Conservation (phyloP, 331 rosid genomes). For the Acacia concinna region DNA sequence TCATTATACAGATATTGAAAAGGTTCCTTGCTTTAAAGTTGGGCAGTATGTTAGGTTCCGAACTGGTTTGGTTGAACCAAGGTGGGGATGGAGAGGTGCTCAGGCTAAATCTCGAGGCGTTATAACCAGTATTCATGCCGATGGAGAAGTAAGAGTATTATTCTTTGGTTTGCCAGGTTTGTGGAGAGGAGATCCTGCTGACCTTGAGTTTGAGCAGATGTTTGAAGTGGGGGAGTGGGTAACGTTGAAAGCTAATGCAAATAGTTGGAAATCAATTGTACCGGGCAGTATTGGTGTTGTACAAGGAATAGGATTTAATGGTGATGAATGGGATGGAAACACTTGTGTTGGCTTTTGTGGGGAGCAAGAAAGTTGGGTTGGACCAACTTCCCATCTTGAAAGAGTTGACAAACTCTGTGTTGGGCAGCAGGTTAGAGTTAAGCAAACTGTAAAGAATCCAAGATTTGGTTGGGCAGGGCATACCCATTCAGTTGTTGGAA, state of each 20-base stretch:
- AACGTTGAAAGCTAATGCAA: constrained; percentile 51
- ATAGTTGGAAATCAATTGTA: constrained; percentile 53
- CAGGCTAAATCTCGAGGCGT: constrained; percentile 62
- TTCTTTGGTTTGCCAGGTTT: constrained; percentile 55
- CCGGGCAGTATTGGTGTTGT: constrained; percentile 75
- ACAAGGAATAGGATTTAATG: constrained; percentile 63
- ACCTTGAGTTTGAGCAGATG: constrained; percentile 57
- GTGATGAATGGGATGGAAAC: constrained; percentile 60
- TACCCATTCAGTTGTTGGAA: constrained; percentile 54
- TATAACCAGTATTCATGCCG: constrained; percentile 66
- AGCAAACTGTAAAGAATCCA: constrained; percentile 53
- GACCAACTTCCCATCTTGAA: constrained; percentile 64
- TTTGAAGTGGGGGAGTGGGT: constrained; percentile 84
- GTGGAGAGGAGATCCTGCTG: constrained; percentile 85
- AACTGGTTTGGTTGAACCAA: constrained; percentile 62
- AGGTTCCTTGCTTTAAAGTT: constrained; percentile 55
- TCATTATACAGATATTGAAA: constrained; percentile 70
- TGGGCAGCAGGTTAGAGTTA: constrained; percentile 68
- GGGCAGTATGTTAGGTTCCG: constrained; percentile 73
- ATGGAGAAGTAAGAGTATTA: constrained; percentile 70
- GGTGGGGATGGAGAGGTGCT: constrained; percentile 89
- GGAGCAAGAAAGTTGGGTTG: constrained; percentile 80
- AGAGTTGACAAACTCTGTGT: constrained; percentile 42
- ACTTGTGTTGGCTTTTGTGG: constrained; percentile 64
- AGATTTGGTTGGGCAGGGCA: constrained; percentile 81